Evolutionary conservation across 805 yeast genomes (phyloP), one percentile per base, ranked within the genome.

Genomic region (Saturnispora serradocipensis): DNA sequence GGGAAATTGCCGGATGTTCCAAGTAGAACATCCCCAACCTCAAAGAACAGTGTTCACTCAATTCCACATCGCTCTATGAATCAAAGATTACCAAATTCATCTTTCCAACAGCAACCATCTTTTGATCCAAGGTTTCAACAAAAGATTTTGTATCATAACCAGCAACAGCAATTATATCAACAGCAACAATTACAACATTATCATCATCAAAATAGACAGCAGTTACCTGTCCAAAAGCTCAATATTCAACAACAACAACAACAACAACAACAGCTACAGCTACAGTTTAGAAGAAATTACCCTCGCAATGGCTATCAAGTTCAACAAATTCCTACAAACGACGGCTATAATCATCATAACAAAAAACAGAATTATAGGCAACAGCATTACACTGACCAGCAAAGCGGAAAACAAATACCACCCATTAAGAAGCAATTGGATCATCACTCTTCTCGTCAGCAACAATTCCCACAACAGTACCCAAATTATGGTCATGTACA

Each of bases 401-500:
- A 34, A 46, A 6, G 40, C 6, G 15, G 38, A 9, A 9, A 36
- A 11, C 3, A 11, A 10, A 8, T n/a, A 16, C 11, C 11, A n/a
- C 38, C 11, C 8, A 18, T 38, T 8, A 45, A 39, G 3, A 44
- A 43, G 25, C 46, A 40, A 15, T 25, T 27, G 25, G 40, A 36
- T 3, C 36, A 52, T 6, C 34, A 16, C n/a, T 40, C 18, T 22
- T 43, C 25, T 18, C 52, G 45, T 22, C 47, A 40, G 6, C 43
- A 49, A 25, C 48, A 48, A 8, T 53, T 49, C 22, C 57, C 52
- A 8, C 53, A 54, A 45, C 50, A 44, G 20, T 40, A 49, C 16
- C 40, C 27, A 25, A 34, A 11, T n/a, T 27, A 43, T 24, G 43
- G 47, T 16, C 35, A 34, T 9, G 13, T 22, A 3, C 24, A 10